Evolutionary conservation across 768 basidiomycete genomes (phyloP), one percentile per base, ranked within the genome.

Genomic region (Boletus sp.): DNA sequence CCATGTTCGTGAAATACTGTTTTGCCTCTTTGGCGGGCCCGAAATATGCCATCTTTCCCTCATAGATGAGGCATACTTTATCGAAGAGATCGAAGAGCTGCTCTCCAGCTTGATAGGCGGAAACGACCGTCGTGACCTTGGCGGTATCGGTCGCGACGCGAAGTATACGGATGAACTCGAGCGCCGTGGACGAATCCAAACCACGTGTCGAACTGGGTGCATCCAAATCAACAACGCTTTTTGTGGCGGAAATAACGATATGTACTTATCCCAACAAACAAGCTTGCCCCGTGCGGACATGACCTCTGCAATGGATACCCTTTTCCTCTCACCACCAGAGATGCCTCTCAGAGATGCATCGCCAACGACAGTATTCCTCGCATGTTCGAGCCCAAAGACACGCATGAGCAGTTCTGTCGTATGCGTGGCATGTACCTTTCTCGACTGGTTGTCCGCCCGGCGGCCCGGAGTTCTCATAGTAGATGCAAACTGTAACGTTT

Each of bases 91-190:
- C 56, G 56, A 84, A 87, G 0, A 87, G 67, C 3, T 77, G 77
- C 67, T 92, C 89, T 50, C 86, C 86, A 8, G 89, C 92, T 71
- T 94, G 92, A 71, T 94, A 93, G 37, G 94, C 82, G 1, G 89
- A 87, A n/a, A 90, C 88, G 55, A 94, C 80, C 0, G 86, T 90
- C 0, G 86, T 75, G 17, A 70, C 57, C n/a, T 73, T 67, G 53
- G 75, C 75, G 4, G 79, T 74, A 62, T 90, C 84, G 0, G 89
- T 88, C 4, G 80, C 75, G 41, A 84, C 77, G 4, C 89, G 81
- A 35, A 92, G 75, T 1, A 85, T 82, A 45, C 78, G 83, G 46
- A 84, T 83, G 61, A 88, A 90, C 67, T 90, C 88, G 37, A 89
- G 73, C 14, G 88, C 89, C 3, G 88, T 90, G 15, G 82, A 84